These are phyloP conservation scores for Boletus pseudopeckii DNA, from an alignment of 768 basidiomycete genomes.

Conservation along the genomic window DNA sequence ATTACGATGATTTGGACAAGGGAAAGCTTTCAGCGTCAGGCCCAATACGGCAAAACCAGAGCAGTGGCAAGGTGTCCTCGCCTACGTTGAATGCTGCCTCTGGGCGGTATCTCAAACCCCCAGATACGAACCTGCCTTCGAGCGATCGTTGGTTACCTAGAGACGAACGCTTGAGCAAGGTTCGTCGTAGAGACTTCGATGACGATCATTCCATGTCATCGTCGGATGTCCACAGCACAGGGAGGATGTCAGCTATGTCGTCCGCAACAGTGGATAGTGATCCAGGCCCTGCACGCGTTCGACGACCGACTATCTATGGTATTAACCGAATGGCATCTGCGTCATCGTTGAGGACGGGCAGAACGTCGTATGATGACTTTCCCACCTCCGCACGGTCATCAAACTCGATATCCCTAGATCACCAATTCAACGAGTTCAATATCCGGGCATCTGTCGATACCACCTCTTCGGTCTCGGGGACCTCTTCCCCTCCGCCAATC, in stretches of 20 bases:
- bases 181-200: conserved; percentile 78
- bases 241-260: conserved; percentile 74
- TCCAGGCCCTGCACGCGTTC: conserved; percentile 69
- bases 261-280: conserved; percentile 85
- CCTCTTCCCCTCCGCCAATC: conserved; percentile 73
- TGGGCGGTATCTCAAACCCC: conserved; percentile 47
- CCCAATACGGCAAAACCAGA: conserved; percentile 60
- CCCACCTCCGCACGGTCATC: conserved; percentile 73
- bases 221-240: conserved; percentile 74
- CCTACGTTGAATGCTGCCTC: conserved; percentile 60
- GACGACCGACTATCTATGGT: conserved; percentile 59
- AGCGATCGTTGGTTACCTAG: conserved; percentile 47
- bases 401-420: conserved; percentile 73
- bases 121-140: conserved; percentile 32
- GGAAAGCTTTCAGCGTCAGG: conserved; percentile 57
- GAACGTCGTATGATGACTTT: conserved; percentile 69
- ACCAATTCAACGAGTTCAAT: conserved; percentile 74
- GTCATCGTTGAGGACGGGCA: conserved; percentile 58
- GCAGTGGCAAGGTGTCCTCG: conserved; percentile 37
- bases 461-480: conserved; percentile 54
- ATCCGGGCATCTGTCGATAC: conserved; percentile 67
- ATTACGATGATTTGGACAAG: conserved; percentile 33
- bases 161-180: conserved; percentile 69
- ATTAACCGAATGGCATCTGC: conserved; percentile 75
- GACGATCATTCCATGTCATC: conserved; percentile 92